phyloP scores from a whole-genome alignment of 2,329 filamentous ascomycete species.

The Aspergillus sp. region DNA sequence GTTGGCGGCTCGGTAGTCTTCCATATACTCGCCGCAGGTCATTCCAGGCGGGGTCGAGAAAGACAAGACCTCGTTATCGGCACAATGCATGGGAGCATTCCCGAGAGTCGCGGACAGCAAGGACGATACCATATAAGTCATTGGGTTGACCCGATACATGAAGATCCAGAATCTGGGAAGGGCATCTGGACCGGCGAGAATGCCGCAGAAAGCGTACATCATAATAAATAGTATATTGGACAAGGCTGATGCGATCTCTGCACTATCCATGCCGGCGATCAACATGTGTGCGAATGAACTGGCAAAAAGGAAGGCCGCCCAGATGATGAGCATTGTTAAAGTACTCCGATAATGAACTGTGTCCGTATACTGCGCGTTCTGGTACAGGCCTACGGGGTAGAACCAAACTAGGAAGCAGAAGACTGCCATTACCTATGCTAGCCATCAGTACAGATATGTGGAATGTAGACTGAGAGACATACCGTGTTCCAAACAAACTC shows the following conservation, averaged over 20 bases:
- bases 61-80: constrained; percentile 64
- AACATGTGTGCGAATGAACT: constrained; percentile 78
- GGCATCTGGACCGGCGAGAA: constrained; percentile 38
- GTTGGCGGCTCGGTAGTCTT: constrained; percentile 45
- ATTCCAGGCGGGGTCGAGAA: constrained; percentile 60
- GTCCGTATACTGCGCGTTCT: constrained; percentile 1
- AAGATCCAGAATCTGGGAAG: constrained; percentile 70
- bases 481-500: constrained; percentile 72
- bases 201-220: constrained; percentile 71
- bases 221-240: constrained; percentile 77
- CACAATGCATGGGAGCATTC: constrained; percentile 69
- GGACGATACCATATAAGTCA: constrained; percentile 36
- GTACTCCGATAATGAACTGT: background rate
- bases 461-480: constrained; percentile 44
- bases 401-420: constrained; percentile 75
- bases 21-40: constrained; percentile 63
- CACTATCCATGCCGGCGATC: constrained; percentile 70
- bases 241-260: constrained; percentile 72
- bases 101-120: constrained; percentile 28
- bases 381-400: constrained; percentile 42
- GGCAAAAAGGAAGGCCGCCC: constrained; percentile 58
- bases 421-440: constrained; percentile 67
- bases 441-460: background rate
- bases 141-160: constrained; percentile 62
- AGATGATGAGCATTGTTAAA: background rate